Conservation (phyloP, 2,329 filamentous ascomycete species). For the Beauveria sp. region DNA sequence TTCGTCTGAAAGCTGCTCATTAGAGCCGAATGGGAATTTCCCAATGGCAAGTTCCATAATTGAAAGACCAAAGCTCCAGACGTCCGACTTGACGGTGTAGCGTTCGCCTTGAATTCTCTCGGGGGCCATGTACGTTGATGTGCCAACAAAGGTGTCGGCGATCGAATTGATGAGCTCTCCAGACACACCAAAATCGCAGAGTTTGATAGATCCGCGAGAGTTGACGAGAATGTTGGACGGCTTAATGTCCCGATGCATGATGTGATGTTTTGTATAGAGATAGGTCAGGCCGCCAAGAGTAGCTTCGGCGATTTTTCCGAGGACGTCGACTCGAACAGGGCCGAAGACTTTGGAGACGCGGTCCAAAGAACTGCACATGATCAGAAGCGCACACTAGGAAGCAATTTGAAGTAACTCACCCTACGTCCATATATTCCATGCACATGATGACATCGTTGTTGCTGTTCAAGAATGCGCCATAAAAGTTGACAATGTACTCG, state of each 20-base stretch:
- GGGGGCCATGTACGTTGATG: slow-evolving; percentile 98
- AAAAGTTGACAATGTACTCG: slow-evolving; percentile 94
- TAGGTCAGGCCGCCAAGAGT: slow-evolving; percentile 90
- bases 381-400: neutral
- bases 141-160: slow-evolving; percentile 95
- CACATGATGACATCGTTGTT: slow-evolving; percentile 98
- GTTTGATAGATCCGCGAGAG: slow-evolving; percentile 87
- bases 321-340: slow-evolving; percentile 87
- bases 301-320: slow-evolving; percentile 96
- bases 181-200: slow-evolving; percentile 98
- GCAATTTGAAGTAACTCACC: slow-evolving; percentile 50
- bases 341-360: slow-evolving; percentile 91
- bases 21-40: slow-evolving; percentile 86
- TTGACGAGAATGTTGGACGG: slow-evolving; percentile 97
- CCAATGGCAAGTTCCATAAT: slow-evolving; percentile 98
- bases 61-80: slow-evolving; percentile 93
- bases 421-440: slow-evolving; percentile 99
- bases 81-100: slow-evolving; percentile 96
- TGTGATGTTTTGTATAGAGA: slow-evolving; percentile 89
- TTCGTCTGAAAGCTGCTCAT: slow-evolving; percentile 60
- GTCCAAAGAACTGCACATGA: slow-evolving; percentile 68
- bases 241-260: slow-evolving; percentile 99
- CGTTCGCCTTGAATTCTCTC: slow-evolving; percentile 95
- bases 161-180: slow-evolving; percentile 97
- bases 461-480: slow-evolving; percentile 93